phyloP scores from a whole-genome alignment of 192 early-diverging fungal species.

The Umbelopsis ramanniana region DNA sequence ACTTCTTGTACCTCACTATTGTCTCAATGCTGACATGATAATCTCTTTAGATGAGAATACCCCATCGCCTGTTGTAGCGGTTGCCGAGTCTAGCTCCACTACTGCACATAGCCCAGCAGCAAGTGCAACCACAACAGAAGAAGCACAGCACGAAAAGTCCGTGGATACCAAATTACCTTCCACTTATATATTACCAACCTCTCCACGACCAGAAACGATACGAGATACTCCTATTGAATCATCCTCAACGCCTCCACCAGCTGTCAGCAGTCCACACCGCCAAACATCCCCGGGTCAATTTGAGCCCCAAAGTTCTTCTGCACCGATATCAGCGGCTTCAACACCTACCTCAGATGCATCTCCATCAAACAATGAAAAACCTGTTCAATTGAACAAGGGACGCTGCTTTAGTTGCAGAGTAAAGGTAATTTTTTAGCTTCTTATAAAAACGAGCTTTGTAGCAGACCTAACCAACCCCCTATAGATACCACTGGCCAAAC shows the following conservation, averaged over 20 bases:
- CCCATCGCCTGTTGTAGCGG: too few relatives aligned
- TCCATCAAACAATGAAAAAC: slow-evolving; percentile 49
- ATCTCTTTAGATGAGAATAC: too few relatives aligned
- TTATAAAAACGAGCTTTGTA: background rate
- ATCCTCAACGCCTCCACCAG: background rate
- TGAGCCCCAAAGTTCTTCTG: slow-evolving; percentile 17
- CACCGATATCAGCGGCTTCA: slow-evolving; percentile 34
- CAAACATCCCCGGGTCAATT: background rate
- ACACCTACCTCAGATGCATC: slow-evolving; percentile 35
- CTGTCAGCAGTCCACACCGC: too few relatives aligned
- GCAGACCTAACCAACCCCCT: background rate
- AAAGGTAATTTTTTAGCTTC: slow-evolving; percentile 41
- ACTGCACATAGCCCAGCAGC: background rate
- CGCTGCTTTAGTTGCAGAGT: slow-evolving; percentile 70
- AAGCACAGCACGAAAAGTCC: too few relatives aligned
- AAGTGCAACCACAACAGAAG: background rate
- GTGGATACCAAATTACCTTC: background rate
- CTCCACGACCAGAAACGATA: background rate
- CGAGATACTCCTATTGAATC: background rate
- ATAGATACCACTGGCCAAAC: slow-evolving; percentile 75
- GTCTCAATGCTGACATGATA: too few relatives aligned
- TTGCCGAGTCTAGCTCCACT: too few relatives aligned
- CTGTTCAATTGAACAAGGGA: slow-evolving; percentile 68
- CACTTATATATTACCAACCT: background rate
- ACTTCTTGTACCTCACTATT: too few relatives aligned